Percentiles rank a stretch among this genome's conserved stretches.
Conservation (phyloP, 1,284 basidiomycete genomes). For the Pulchroboletus neoregius region DNA sequence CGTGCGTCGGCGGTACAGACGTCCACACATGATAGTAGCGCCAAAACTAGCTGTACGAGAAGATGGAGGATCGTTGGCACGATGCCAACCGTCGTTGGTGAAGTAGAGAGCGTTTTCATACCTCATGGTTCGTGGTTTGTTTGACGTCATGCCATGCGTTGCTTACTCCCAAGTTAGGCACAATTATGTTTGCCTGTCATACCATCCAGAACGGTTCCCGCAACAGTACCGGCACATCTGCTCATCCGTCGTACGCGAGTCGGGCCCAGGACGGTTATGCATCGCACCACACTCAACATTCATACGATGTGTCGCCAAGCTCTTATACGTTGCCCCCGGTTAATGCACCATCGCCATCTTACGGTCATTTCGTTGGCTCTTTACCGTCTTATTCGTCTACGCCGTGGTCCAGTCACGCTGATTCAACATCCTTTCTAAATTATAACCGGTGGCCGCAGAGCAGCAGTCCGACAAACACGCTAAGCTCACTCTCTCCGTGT, state of each 20-base stretch:
- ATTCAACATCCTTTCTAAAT: constrained; percentile 34
- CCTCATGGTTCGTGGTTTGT: constrained; percentile 71
- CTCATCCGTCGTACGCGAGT: constrained; percentile 29
- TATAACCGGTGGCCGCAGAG: constrained; percentile 41
- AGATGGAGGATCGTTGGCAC: constrained; percentile 82
- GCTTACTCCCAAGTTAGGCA: constrained; percentile 44
- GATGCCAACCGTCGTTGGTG: constrained; percentile 60
- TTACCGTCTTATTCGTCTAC: constrained; percentile 44
- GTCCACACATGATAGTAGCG: constrained; percentile 56
- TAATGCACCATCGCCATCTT: constrained; percentile 27
- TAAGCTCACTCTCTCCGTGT: constrained; percentile 30
- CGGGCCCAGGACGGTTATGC: constrained; percentile 39
- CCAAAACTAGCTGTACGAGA: constrained; percentile 90
- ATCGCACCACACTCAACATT: constrained; percentile 36
- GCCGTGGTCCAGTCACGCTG: constrained; percentile 45
- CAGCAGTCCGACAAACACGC: constrained; percentile 36
- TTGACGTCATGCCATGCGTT: constrained; percentile 36
- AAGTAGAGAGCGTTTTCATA: constrained; percentile 89
- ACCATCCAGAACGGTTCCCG: constrained; percentile 39
- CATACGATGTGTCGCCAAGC: constrained; percentile 29
- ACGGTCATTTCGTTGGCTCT: constrained; percentile 25
- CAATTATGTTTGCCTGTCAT: constrained; percentile 82
- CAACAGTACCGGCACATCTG: constrained; percentile 15
- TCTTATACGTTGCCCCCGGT: constrained; percentile 35
- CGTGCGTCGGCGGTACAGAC: constrained; percentile 78